Evolutionary conservation across 257 asterid genomes (phyloP).

Genomic region (Euphrasia confusa): DNA sequence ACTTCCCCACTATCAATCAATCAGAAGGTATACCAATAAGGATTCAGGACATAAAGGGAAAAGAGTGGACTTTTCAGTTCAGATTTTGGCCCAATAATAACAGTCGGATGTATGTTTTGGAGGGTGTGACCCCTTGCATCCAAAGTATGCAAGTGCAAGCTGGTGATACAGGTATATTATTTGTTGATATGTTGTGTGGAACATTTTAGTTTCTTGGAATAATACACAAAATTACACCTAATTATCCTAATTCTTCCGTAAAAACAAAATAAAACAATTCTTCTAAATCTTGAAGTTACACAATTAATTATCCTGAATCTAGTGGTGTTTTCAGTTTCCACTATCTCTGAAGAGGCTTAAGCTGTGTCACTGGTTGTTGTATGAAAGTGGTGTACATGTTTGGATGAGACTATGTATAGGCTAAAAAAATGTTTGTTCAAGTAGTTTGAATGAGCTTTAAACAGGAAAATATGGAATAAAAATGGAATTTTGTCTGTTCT

Average conservation of each 20-base stretch:
- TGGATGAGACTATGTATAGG: background rate
- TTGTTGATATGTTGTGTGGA: background rate
- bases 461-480: background rate
- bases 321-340: background rate
- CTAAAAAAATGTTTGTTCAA: background rate
- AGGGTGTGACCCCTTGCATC: constrained; percentile 99
- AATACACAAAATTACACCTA: too few relatives aligned
- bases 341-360: background rate
- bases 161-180: constrained; percentile 85
- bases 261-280: background rate
- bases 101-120: constrained; percentile 98
- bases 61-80: constrained; percentile 96
- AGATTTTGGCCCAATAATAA: constrained; percentile 99
- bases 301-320: constrained; percentile 8
- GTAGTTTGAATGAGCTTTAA: background rate
- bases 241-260: too few relatives aligned
- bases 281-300: background rate
- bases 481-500: background rate
- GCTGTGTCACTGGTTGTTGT: background rate
- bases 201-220: too few relatives aligned
- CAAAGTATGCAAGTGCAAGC: constrained; percentile 97
- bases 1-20: constrained; percentile 83
- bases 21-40: constrained; percentile 90
- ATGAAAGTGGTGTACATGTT: background rate
- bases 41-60: constrained; percentile 95